These are phyloP conservation scores for Pichia sp. DNA, from an alignment of 1,139 yeast species.

Conservation along the genomic window DNA sequence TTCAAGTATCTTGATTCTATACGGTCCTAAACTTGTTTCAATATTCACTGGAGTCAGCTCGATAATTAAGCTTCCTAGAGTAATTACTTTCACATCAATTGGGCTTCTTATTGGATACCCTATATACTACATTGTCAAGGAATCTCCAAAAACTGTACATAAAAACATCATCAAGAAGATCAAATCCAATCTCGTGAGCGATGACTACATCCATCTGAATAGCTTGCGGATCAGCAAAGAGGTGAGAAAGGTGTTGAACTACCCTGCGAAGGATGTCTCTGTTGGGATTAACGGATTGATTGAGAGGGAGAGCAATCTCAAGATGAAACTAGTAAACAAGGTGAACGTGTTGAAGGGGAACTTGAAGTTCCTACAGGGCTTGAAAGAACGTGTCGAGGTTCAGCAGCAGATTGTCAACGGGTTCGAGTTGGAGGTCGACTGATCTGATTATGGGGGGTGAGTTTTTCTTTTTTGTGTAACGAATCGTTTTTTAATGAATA, in stretches of 20 bases:
- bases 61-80: constrained; percentile 26
- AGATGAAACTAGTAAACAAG: constrained; percentile 50
- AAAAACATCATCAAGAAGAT: constrained; percentile 75
- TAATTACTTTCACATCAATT: constrained; percentile 44
- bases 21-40: constrained; percentile 29
- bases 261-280: constrained; percentile 81
- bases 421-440: constrained; percentile 19
- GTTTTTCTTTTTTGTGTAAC: not conserved
- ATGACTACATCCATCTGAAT: constrained; percentile 76
- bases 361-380: constrained; percentile 53
- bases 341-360: constrained; percentile 60
- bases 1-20: constrained; percentile 25
- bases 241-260: constrained; percentile 73
- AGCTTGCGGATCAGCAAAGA: constrained; percentile 78
- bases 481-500: not conserved
- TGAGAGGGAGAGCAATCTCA: constrained; percentile 59
- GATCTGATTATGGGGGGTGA: not conserved
- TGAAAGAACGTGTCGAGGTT: constrained; percentile 32
- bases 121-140: constrained; percentile 63
- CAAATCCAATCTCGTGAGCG: constrained; percentile 52
- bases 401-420: constrained; percentile 37
- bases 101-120: constrained; percentile 50
- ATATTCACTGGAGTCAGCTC: constrained; percentile 27
- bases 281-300: constrained; percentile 68
- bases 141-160: constrained; percentile 87